Conservation (phyloP, 805 yeast genomes). For the Wickerhamomyces bisporus region DNA sequence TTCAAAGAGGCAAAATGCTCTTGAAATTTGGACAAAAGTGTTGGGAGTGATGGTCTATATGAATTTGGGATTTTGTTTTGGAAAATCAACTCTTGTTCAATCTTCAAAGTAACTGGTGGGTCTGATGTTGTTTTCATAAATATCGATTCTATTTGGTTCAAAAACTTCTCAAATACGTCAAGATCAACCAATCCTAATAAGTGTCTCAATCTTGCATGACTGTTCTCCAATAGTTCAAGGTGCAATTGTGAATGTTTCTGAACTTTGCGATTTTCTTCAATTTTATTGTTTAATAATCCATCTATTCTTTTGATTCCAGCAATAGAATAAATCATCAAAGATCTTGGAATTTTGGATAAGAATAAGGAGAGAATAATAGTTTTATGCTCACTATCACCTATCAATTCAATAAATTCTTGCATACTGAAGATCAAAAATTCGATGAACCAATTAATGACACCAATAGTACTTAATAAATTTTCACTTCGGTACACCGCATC, state of each 20-base stretch:
- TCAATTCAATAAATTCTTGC: constrained; percentile 61
- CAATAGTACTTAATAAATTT: constrained; percentile 58
- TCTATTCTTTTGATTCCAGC: constrained; percentile 59
- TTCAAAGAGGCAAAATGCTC: constrained; percentile 22
- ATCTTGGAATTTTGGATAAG: constrained; percentile 65
- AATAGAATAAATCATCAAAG: constrained; percentile 59
- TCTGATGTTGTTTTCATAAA: constrained; percentile 12
- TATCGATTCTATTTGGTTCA: constrained; percentile 48
- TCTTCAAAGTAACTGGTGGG: constrained; percentile 16
- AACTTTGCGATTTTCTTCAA: constrained; percentile 16
- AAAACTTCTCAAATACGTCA: constrained; percentile 52
- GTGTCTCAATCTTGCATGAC: constrained; percentile 33
- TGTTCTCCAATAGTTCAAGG: constrained; percentile 52
- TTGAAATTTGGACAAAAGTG: constrained; percentile 27
- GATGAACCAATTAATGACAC: constrained; percentile 80
- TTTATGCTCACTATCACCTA: constrained; percentile 15
- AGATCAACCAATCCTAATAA: constrained; percentile 32
- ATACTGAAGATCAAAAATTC: constrained; percentile 68
- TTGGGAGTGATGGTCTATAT: constrained; percentile 25
- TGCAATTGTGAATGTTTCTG: constrained; percentile 27
- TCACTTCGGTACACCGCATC: constrained; percentile 59
- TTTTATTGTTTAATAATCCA: constrained; percentile 15
- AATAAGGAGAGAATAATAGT: constrained; percentile 53
- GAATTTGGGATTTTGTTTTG: constrained; percentile 21
- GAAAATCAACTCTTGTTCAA: constrained; percentile 22